phyloP scores from a whole-genome alignment of 192 early-diverging fungal genomes.

The Coemansia sp. region DNA sequence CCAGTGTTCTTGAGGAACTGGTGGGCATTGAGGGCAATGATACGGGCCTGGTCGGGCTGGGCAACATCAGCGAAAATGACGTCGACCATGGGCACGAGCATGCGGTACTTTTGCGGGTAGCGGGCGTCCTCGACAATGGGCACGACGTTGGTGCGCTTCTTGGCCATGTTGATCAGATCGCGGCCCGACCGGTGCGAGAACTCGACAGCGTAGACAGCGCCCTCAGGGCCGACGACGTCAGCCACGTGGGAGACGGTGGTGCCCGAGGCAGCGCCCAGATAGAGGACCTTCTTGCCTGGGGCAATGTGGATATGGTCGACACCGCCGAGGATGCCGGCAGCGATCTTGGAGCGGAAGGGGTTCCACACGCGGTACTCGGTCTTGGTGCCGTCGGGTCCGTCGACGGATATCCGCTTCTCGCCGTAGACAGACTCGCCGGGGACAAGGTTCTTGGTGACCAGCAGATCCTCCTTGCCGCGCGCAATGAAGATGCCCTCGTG shows the following conservation, averaged over 20 bases:
- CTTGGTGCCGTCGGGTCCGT: constrained; percentile 93
- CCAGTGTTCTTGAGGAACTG: constrained; percentile 97
- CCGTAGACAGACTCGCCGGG: constrained; percentile 97
- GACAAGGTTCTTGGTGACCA: constrained; percentile 98
- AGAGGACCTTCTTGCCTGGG: constrained; percentile 96
- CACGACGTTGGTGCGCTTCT: constrained; percentile 99
- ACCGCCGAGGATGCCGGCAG: constrained; percentile 96
- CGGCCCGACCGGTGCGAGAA: constrained; percentile 99
- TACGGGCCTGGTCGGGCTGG: constrained; percentile 99
- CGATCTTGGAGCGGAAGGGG: constrained; percentile 98
- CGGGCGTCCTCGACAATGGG: constrained; percentile 99
- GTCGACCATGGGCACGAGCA: constrained; percentile 97
- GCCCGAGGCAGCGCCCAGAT: constrained; percentile 94
- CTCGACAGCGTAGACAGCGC: constrained; percentile 98
- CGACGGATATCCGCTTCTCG: constrained; percentile 97
- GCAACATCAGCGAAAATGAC: constrained; percentile 99
- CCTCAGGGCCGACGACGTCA: constrained; percentile 94
- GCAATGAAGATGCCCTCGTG: constrained; percentile 96
- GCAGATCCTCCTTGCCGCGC: constrained; percentile 97
- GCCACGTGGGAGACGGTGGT: constrained; percentile 97
- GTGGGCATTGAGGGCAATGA: constrained; percentile 96
- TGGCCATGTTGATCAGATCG: constrained; percentile 99
- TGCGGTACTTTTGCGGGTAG: constrained; percentile 99
- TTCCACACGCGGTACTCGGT: constrained; percentile 99
- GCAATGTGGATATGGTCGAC: constrained; percentile 93